Percentiles rank a stretch among this genome's conserved stretches.
Evolutionary conservation across 768 basidiomycete species (phyloP).

Genomic region (Cystofilobasidium capitatum): DNA sequence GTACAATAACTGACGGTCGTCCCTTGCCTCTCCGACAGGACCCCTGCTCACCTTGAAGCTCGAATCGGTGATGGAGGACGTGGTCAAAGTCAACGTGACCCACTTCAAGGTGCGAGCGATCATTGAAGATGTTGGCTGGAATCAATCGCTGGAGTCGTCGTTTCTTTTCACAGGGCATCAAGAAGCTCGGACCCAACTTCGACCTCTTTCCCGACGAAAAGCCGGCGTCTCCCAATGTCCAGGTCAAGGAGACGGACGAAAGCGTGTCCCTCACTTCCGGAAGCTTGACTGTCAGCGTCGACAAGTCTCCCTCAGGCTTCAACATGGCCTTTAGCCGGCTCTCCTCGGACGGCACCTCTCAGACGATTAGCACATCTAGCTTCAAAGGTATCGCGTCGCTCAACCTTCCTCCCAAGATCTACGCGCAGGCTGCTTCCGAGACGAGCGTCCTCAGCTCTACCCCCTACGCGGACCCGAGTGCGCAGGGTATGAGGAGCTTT

Average conservation of each 20-base stretch:
- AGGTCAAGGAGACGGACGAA: conserved; percentile 34
- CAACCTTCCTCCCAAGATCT: conserved; percentile 10
- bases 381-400: conserved; percentile 8
- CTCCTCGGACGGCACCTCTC: neutral
- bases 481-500: conserved; percentile 41
- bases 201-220: conserved; percentile 56
- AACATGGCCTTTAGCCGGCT: conserved; percentile 46
- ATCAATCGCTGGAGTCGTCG: conserved; percentile 44
- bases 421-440: conserved; percentile 1
- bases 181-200: conserved; percentile 46
- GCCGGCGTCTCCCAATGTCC: conserved; percentile 44
- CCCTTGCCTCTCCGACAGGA: conserved; percentile 25
- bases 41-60: conserved; percentile 46
- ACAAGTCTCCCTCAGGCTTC: conserved; percentile 48
- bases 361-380: neutral
- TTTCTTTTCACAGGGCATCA: conserved; percentile 34
- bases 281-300: conserved; percentile 50
- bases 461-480: conserved; percentile 50
- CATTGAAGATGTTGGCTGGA: neutral
- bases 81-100: conserved; percentile 36
- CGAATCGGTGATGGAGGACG: conserved; percentile 35
- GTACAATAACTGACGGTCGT: neutral
- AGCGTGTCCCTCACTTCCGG: conserved; percentile 44
- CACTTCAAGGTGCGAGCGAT: conserved; percentile 33
- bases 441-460: conserved; percentile 35